These are phyloP conservation scores for Arabis alpina DNA, from an alignment of 345 rosid species.

Conservation along the genomic window DNA sequence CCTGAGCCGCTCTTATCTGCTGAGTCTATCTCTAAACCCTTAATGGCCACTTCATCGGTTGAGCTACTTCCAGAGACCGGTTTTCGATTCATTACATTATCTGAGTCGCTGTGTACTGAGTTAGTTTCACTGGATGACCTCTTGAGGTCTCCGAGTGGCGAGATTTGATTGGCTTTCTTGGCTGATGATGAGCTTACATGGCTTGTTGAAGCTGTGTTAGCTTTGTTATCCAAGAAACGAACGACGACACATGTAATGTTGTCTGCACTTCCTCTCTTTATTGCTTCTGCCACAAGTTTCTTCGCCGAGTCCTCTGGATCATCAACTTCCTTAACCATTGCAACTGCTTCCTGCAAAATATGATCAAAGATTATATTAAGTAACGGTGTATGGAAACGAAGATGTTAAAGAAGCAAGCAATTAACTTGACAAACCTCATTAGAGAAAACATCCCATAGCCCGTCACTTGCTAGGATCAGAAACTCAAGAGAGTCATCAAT, in stretches of 20 bases:
- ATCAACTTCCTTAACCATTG: conserved; percentile 70
- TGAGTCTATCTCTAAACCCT: no score
- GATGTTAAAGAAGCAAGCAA: not conserved
- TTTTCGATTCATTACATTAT: conserved; percentile 8
- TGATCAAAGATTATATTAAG: not conserved
- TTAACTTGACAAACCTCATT: conserved; percentile 64
- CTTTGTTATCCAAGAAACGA: conserved; percentile 51
- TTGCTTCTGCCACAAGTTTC: conserved; percentile 79
- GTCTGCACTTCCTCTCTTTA: conserved; percentile 93
- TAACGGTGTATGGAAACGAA: not conserved
- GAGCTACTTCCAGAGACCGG: conserved; percentile 2
- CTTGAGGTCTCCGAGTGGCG: conserved; percentile 22
- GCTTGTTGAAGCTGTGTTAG: conserved; percentile 27
- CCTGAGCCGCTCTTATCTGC: conserved; percentile 5
- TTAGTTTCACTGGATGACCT: conserved; percentile 25
- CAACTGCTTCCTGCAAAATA: conserved; percentile 75
- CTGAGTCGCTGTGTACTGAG: conserved; percentile 14
- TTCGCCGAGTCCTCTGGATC: conserved; percentile 91
- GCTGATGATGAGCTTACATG: conserved; percentile 20
- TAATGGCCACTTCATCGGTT: not conserved
- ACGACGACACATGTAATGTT: conserved; percentile 92
- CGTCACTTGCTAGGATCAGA: conserved; percentile 98
- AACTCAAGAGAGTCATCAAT: conserved; percentile 92
- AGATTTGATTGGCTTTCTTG: conserved; percentile 4
- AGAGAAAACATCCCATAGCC: conserved; percentile 94